A percentile compares a stretch with the other conserved stretches of the same genome.
Evolutionary conservation across 2,329 filamentous ascomycete genomes (phyloP).

Genomic region (Penicillium psychrosexuale): DNA sequence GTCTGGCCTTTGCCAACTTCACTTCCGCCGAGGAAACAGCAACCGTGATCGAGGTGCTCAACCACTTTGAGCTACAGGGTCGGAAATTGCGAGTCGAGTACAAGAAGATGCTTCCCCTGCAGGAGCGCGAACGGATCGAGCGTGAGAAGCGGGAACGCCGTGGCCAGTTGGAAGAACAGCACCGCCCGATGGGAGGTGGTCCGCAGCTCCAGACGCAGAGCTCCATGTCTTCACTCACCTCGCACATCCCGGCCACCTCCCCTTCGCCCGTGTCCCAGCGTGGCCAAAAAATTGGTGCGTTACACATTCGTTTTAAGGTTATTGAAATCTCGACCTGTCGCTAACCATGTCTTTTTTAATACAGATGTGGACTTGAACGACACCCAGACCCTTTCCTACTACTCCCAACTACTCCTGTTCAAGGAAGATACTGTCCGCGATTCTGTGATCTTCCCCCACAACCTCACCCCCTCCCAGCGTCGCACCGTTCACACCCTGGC

Average conservation of each 20-base stretch:
- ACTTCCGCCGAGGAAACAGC: constrained; percentile 92
- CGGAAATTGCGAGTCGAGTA: constrained; percentile 95
- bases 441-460: constrained; percentile 77
- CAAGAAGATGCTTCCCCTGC: constrained; percentile 97
- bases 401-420: constrained; percentile 86
- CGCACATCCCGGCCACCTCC: constrained; percentile 61
- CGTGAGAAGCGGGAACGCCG: constrained; percentile 94
- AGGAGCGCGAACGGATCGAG: constrained; percentile 92
- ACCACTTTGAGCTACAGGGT: constrained; percentile 92
- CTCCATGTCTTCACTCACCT: constrained; percentile 76
- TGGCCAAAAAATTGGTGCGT: constrained; percentile 38
- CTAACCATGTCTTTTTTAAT: constrained; percentile 5
- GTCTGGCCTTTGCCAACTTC: constrained; percentile 96
- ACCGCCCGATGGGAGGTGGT: constrained; percentile 64
- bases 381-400: constrained; percentile 78
- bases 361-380: constrained; percentile 86
- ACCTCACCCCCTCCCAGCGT: constrained; percentile 76
- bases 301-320: background rate
- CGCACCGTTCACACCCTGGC: constrained; percentile 90
- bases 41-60: constrained; percentile 87
- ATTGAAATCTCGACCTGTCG: background rate
- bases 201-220: constrained; percentile 75
- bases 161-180: constrained; percentile 94
- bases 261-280: constrained; percentile 65
- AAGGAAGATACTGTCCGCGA: constrained; percentile 75